Evolutionary conservation across 495 filamentous ascomycete genomes (phyloP).

Genomic region (Aspergillus nidulans): DNA sequence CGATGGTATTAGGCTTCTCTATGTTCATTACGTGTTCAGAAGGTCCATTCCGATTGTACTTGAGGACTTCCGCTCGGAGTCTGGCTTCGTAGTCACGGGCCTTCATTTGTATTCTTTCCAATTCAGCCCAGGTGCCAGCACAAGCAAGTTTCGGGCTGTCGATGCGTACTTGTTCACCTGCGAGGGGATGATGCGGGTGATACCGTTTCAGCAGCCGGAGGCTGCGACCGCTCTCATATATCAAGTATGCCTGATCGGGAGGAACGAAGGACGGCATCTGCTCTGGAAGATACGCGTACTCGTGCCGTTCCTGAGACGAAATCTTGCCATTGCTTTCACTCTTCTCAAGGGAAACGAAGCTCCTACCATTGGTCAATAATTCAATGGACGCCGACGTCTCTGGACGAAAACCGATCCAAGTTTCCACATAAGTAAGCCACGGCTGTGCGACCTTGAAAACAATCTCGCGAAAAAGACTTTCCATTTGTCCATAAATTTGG

Average conservation of each 20-base stretch:
- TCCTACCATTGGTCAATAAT: slow-evolving; percentile 39
- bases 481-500: slow-evolving; percentile 56
- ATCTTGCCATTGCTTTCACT: slow-evolving; percentile 49
- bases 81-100: slow-evolving; percentile 59
- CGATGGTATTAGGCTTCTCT: background rate
- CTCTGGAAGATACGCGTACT: slow-evolving; percentile 56
- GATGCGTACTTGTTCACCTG: slow-evolving; percentile 42
- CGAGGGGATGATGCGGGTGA: slow-evolving; percentile 75
- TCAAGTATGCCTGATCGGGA: slow-evolving; percentile 54
- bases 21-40: background rate
- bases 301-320: slow-evolving; percentile 49
- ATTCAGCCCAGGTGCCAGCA: slow-evolving; percentile 72
- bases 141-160: slow-evolving; percentile 59
- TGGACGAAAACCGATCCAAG: slow-evolving; percentile 70
- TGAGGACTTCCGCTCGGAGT: slow-evolving; percentile 39
- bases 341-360: slow-evolving; percentile 58
- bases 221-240: slow-evolving; percentile 76
- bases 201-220: slow-evolving; percentile 67
- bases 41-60: slow-evolving; percentile 26
- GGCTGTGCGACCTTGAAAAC: slow-evolving; percentile 58
- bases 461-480: slow-evolving; percentile 60
- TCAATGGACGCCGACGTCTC: slow-evolving; percentile 45
- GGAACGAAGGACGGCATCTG: slow-evolving; percentile 66
- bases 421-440: slow-evolving; percentile 67
- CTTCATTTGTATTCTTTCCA: slow-evolving; percentile 57